Evolutionary conservation across 441 rosid genomes (phyloP).

Genomic region (Adansonia gregorii): DNA sequence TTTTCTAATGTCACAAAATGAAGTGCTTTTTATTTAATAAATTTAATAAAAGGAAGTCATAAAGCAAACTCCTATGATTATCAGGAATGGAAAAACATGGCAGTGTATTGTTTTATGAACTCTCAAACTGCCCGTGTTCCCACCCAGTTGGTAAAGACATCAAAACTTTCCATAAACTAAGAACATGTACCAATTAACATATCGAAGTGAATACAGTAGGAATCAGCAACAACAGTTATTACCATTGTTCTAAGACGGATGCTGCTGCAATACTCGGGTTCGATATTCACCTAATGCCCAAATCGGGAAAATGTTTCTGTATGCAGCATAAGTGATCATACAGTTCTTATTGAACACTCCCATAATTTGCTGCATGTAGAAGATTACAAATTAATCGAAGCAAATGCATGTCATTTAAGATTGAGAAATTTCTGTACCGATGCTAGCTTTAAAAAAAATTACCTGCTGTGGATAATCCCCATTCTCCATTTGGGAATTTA

Average conservation of each 20-base stretch:
- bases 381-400: not conserved
- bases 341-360: conserved; percentile 57
- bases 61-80: not conserved
- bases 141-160: not conserved
- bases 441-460: not conserved
- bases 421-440: not conserved
- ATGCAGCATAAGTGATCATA: conserved; percentile 51
- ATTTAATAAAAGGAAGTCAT: too few relatives aligned
- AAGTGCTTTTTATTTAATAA: too few relatives aligned
- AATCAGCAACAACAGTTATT: not conserved
- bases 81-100: not conserved
- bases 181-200: not conserved
- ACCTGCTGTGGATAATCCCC: conserved; percentile 72
- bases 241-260: not conserved
- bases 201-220: not conserved
- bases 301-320: conserved; percentile 45
- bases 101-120: not conserved
- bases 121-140: not conserved
- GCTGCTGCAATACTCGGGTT: conserved; percentile 37
- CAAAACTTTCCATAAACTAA: not conserved
- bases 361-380: conserved; percentile 47
- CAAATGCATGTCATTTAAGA: not conserved
- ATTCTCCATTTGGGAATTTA: conserved; percentile 62
- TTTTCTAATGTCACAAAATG: too few relatives aligned
- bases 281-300: conserved; percentile 60